Percentiles rank a stretch among this genome's conserved stretches.
Evolutionary conservation across 2,329 filamentous ascomycete genomes (phyloP).

Genomic region (Boeremia lycopersici): DNA sequence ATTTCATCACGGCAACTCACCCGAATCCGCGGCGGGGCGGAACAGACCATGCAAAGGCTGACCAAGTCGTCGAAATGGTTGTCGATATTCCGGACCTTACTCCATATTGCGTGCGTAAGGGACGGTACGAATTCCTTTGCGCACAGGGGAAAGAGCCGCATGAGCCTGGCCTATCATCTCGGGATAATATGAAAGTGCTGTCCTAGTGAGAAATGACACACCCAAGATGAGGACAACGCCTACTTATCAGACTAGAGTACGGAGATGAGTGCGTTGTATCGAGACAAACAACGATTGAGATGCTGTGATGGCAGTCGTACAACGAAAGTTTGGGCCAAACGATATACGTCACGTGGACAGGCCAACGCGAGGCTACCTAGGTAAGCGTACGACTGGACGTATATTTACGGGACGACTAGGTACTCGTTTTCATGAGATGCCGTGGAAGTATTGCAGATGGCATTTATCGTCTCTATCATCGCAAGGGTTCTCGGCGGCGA

Average conservation of each 20-base stretch:
- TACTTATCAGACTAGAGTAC: background rate
- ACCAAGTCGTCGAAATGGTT: background rate
- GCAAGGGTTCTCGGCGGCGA: background rate
- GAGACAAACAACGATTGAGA: conserved; percentile 2
- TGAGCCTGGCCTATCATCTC: background rate
- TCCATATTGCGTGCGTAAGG: background rate
- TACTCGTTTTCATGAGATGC: background rate
- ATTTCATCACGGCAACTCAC: background rate
- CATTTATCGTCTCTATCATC: background rate
- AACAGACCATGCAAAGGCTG: background rate
- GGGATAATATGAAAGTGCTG: background rate
- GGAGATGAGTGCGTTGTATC: background rate
- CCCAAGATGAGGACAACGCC: background rate
- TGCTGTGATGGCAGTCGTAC: conserved; percentile 1
- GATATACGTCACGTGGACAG: conserved; percentile 4
- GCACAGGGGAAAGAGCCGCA: background rate
- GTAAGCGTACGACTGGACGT: background rate
- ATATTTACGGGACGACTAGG: background rate
- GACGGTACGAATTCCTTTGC: background rate
- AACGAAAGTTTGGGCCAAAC: background rate
- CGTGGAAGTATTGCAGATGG: background rate
- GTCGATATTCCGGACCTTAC: background rate
- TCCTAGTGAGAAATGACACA: background rate
- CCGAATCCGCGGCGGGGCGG: conserved; percentile 1
- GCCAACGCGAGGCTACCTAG: background rate